Conservation (phyloP, 2,329 filamentous ascomycete species). For the Penicillium psychrosexuale region DNA sequence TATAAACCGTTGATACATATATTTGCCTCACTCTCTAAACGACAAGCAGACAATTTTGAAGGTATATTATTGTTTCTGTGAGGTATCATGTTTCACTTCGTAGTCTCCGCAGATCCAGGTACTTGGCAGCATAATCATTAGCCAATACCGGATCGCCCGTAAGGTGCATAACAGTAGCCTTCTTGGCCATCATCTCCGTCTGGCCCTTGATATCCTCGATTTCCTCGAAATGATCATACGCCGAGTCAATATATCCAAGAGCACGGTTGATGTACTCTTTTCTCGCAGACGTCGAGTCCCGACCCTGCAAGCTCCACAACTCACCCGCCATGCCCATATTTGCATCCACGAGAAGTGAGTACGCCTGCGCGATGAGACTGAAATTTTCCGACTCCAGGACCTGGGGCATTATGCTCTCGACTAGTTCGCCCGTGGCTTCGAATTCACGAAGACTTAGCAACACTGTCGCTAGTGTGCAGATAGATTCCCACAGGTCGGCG, state of each 20-base stretch:
- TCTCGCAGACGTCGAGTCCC: constrained; percentile 35
- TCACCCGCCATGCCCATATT: constrained; percentile 70
- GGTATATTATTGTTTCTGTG: neutral
- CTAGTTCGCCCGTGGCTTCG: constrained; percentile 60
- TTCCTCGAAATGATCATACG: constrained; percentile 62
- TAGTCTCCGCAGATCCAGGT: constrained; percentile 56
- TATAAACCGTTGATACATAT: neutral
- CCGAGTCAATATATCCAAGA: constrained; percentile 59
- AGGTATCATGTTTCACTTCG: constrained; percentile 14
- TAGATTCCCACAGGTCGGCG: constrained; percentile 68
- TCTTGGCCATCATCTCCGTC: constrained; percentile 78
- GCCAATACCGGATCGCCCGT: constrained; percentile 62
- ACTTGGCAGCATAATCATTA: constrained; percentile 65
- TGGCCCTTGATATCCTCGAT: constrained; percentile 68
- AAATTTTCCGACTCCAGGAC: constrained; percentile 68
- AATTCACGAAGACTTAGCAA: constrained; percentile 70
- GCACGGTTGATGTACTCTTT: constrained; percentile 60
- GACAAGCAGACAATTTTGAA: neutral
- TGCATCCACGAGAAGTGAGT: constrained; percentile 70
- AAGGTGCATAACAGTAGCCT: constrained; percentile 70
- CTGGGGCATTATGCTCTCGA: constrained; percentile 70
- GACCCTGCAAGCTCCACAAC: constrained; percentile 29
- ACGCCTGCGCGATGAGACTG: constrained; percentile 62
- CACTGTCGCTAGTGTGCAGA: constrained; percentile 65
- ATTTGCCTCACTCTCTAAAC: neutral